Conservation (phyloP, 176 grass and related monocot species). For the Oryza coarctata region DNA sequence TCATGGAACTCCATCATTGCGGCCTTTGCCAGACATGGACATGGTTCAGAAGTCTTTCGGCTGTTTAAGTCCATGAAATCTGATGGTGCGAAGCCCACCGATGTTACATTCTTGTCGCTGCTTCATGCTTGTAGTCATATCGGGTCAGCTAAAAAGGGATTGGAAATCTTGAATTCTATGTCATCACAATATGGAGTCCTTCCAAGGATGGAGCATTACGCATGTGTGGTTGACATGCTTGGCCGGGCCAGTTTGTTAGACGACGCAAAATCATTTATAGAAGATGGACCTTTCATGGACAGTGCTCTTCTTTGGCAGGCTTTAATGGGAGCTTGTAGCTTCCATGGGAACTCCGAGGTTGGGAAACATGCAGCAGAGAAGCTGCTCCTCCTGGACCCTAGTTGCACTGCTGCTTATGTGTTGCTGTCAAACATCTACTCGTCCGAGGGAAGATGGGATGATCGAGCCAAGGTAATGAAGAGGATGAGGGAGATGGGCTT, state of each 20-base stretch:
- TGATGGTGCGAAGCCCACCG: constrained; percentile 51
- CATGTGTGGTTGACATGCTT: constrained; percentile 82
- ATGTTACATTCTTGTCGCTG: constrained; percentile 82
- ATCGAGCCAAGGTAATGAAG: constrained; percentile 60
- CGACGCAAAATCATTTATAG: constrained; percentile 67
- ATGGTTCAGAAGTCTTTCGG: constrained; percentile 51
- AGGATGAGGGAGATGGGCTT: constrained; percentile 62
- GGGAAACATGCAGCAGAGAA: constrained; percentile 69
- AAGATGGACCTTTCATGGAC: constrained; percentile 51
- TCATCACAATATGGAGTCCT: constrained; percentile 38
- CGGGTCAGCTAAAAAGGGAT: constrained; percentile 65
- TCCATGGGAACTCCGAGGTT: constrained; percentile 60
- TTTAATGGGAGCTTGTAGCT: constrained; percentile 82
- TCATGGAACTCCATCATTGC: constrained; percentile 93
- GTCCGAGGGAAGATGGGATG: constrained; percentile 59
- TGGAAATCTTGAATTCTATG: constrained; percentile 72
- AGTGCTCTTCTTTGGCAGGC: constrained; percentile 69
- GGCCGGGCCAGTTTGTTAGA: constrained; percentile 57
- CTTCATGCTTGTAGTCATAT: constrained; percentile 84
- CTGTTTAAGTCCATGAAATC: constrained; percentile 75
- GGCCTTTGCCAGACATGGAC: constrained; percentile 69
- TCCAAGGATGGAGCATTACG: constrained; percentile 82
- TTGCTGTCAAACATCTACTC: constrained; percentile 80
- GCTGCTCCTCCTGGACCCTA: constrained; percentile 51
- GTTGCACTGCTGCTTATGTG: constrained; percentile 59